Base-by-base conservation (phyloP, 352 stramenopile genomes). In the Phytopythium aichiense region DNA sequence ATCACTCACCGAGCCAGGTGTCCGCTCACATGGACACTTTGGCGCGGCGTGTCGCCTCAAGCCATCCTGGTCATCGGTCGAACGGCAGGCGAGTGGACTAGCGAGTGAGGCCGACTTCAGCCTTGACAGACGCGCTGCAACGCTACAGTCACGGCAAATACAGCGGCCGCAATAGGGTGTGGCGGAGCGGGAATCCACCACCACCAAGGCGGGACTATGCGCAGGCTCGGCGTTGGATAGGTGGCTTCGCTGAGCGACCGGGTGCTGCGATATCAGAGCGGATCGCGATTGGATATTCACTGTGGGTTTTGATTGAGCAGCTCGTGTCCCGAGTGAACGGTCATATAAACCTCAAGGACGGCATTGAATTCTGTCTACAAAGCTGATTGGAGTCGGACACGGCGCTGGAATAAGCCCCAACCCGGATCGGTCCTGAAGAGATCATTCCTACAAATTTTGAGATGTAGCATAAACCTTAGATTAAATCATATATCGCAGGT, bases 371-470 rank as follows among this genome's bases (percentile, higher is more conserved):
- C 33, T 38, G 33, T 38, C 33, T 38, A 38, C 11, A 8, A 15
- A 7, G 25, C 2, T 25, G 13, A 43, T 57, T 57, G 13, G 1
- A 20, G 0, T 25, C 13, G 52, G 52, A 58, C 33, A 58, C 18
- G 20, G 9, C 1, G 7, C 7, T 33, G 0, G 28, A 56, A 15
- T 56, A 56, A 38, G 28, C 49, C 20, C 33, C 15, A 45, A 4
- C 38, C 13, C n/a, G 38, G 38, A 45, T 52, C 45, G 15, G 5
- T 23, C 25, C 30, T 4, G 49, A 20, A 42, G 28, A 42, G 16
- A 56, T 56, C 28, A 42, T 22, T 42, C 28, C 33, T 56, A 56
- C 49, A 56, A 56, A 56, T 25, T 56, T 56, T 56, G 33, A 56
- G 18, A 56, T 42, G 4, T 33, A 5, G 25, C 28, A 56, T 42